Evolutionary conservation across 2,329 filamentous ascomycete genomes (phyloP), one percentile per base, ranked within the genome.

Genomic region (Sporothrix luriei): DNA sequence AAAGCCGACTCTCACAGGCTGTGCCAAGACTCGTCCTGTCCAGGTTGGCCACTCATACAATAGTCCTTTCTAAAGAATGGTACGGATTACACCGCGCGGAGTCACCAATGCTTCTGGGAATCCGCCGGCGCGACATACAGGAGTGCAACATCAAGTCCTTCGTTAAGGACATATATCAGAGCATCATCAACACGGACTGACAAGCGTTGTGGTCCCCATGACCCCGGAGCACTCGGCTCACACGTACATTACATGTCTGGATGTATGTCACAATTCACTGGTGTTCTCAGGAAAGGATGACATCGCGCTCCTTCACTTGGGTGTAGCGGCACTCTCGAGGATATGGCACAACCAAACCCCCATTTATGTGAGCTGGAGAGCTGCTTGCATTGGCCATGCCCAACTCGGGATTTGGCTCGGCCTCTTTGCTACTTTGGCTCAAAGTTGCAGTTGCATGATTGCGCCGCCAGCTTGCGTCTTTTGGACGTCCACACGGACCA

Each of bases 381-480:
- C 19, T 62, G 21, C n/a, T 16, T 46, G 38, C 61, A 48, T 49
- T 43, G 43, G 61, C 61, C 4, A 33, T 64, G 24, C 13, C 61
- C 16, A 4, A 4, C 24, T 64, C 61, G 43, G 24, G 24, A 64
- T 33, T 49, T 19, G 43, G 49, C 43, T 64, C 46, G 61, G 46
- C 61, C 61, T 48, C 59, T 26, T 21, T 49, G 24, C 29, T n/a
- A 5, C 24, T 49, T 40, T 43, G 61, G 43, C 43, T 48, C 43
- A 49, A 21, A 48, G 40, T 62, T 38, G 40, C 59, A 62, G 19
- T 43, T 61, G 33, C 33, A 61, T 61, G 55, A 24, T 46, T 62
- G n/a, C 59, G 59, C 59, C 59, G 59, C 59, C 59, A 48, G 48
- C 40, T 26, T 62, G 59, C 59, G 14, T 62, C 59, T 48, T 62